Conservation (phyloP, 208 protist species). For the Angomonas deanei region DNA sequence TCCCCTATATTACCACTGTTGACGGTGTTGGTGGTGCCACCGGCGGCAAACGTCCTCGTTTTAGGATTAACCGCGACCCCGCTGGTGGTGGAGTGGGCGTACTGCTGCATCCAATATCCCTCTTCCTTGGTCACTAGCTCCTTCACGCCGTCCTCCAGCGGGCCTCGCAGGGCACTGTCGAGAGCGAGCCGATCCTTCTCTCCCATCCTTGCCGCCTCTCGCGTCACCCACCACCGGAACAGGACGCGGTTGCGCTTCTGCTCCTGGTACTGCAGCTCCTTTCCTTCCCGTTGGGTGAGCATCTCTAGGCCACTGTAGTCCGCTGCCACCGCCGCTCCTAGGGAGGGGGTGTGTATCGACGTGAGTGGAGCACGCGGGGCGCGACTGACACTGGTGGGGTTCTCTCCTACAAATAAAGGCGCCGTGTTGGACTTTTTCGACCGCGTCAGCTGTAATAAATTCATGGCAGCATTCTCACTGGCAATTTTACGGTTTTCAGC, state of each 20-base stretch:
- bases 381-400: background rate
- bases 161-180: slow-evolving; percentile 18
- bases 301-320: background rate
- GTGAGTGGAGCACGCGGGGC: background rate
- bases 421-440: background rate
- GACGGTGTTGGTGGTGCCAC: background rate
- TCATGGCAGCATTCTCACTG: background rate
- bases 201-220: slow-evolving; percentile 30
- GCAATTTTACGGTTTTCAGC: too few species aligned
- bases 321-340: background rate
- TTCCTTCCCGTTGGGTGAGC: slow-evolving; percentile 7
- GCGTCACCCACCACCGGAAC: slow-evolving; percentile 52
- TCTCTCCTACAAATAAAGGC: background rate
- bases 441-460: background rate
- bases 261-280: background rate
- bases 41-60: background rate
- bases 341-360: background rate
- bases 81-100: slow-evolving; percentile 5
- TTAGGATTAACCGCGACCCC: slow-evolving; percentile 16
- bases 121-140: slow-evolving; percentile 52
- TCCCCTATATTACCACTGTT: slow-evolving; percentile 12
- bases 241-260: slow-evolving; percentile 13
- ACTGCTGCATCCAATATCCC: slow-evolving; percentile 23
- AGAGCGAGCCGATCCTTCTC: slow-evolving; percentile 22
- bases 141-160: slow-evolving; percentile 35